Evolutionary conservation across 805 yeast genomes (phyloP).

Genomic region (Starmerella stellata): DNA sequence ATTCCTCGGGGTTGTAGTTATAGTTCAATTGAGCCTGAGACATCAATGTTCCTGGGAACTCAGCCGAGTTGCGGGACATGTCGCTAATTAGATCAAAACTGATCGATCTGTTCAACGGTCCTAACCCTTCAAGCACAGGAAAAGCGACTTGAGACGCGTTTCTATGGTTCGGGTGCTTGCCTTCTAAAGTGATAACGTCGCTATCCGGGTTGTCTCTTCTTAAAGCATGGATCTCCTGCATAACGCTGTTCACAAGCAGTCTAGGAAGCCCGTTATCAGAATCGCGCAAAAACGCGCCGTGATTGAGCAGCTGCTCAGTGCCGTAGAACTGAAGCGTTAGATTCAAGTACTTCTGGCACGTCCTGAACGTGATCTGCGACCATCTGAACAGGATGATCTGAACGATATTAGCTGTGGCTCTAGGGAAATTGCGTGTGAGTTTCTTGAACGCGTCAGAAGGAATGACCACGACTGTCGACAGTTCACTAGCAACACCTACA

Average conservation of each 20-base stretch:
- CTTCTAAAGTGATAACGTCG: background rate
- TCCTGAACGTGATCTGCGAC: constrained; percentile 78
- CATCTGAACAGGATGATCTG: constrained; percentile 78
- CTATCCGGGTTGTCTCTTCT: background rate
- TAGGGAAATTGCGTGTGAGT: constrained; percentile 58
- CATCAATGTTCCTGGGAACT: constrained; percentile 67
- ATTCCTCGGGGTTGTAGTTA: constrained; percentile 3
- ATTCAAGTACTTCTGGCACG: constrained; percentile 74
- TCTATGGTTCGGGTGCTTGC: background rate
- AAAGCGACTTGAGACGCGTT: background rate
- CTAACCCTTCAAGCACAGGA: background rate
- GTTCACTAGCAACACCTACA: constrained; percentile 55
- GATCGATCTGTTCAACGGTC: constrained; percentile 1
- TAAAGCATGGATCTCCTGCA: constrained; percentile 3
- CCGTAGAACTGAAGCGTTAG: constrained; percentile 63
- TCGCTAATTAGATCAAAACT: constrained; percentile 6
- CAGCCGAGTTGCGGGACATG: constrained; percentile 2
- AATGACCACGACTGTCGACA: constrained; percentile 77
- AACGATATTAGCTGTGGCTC: constrained; percentile 81
- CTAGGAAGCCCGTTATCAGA: constrained; percentile 9
- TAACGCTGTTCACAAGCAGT: constrained; percentile 5
- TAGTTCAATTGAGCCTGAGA: constrained; percentile 51
- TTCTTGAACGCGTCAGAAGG: constrained; percentile 68
- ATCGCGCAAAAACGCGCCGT: constrained; percentile 6
- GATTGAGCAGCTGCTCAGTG: constrained; percentile 51